Evolutionary conservation across 768 basidiomycete genomes (phyloP), one percentile per base, ranked within the genome.

Genomic region (Leucocoprinus leucothites): DNA sequence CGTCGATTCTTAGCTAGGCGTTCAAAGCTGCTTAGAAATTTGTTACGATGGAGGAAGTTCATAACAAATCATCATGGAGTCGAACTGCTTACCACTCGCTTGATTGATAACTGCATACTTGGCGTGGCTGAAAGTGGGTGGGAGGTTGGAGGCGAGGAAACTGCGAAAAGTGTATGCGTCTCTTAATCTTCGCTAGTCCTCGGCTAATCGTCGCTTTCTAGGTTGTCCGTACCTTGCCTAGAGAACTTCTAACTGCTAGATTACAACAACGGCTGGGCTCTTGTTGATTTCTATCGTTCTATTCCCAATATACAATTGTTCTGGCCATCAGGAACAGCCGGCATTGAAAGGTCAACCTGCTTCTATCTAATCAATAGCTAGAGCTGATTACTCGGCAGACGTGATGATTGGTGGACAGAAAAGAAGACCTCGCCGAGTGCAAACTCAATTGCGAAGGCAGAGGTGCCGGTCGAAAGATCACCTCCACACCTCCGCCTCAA

Each of bases 101-200:
- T 94, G 14, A 75, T 90, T 8, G 79, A 79, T 19, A 72, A 78
- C 18, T 79, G 78, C 58, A 76, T 94, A 41, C 63, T 87, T 48
- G 82, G 80, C 4, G 74, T 90, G 26, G 86, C 92, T 4, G 78
- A 83, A 57, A 79, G 77, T 53, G 89, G 88, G 8, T 97, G 94
- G 94, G 91, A 92, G 41, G 87, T 91, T 35, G 93, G 94, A 9
- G 92, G 92, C 1, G 79, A 86, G 67, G 82, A 82, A 36, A 70
- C 81, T 56, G 72, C 81, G 54, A 73, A 70, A 25, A 82, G 81
- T 80, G 91, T 91, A 58, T 60, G 72, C 66, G 38, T 48, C 50
- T 36, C 45, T 21, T 22, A 28, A 42, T 31, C 21, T 51, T 53
- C 54, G 26, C 44, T 67, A 46, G 63, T 68, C 9, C 54, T 34